Evolutionary conservation across 768 basidiomycete species (phyloP).

Genomic region (Tephrocybe sp.): DNA sequence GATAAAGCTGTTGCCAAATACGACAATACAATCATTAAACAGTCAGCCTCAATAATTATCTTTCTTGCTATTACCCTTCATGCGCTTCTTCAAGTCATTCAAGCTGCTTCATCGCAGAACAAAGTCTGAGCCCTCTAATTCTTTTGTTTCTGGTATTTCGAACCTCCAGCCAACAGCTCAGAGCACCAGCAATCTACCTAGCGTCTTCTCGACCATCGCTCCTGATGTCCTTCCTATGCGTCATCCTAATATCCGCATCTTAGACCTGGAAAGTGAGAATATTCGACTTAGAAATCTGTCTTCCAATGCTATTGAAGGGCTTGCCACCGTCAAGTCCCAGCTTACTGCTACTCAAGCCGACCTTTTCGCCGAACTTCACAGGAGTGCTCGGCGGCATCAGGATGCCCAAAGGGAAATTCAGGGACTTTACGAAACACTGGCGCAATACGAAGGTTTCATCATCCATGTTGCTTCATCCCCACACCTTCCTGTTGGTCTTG

Average conservation of each 20-base stretch:
- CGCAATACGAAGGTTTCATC: slow-evolving; percentile 8
- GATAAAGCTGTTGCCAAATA: slow-evolving; percentile 16
- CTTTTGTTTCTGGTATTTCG: slow-evolving; percentile 20
- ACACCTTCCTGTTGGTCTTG: neutral
- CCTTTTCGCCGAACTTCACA: slow-evolving; percentile 15
- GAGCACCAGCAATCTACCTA: slow-evolving; percentile 18
- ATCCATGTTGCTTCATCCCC: neutral
- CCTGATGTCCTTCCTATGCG: slow-evolving; percentile 1
- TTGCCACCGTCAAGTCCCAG: slow-evolving; percentile 7
- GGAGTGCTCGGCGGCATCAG: slow-evolving; percentile 8
- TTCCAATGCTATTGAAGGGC: slow-evolving; percentile 2
- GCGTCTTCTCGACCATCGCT: slow-evolving; percentile 10
- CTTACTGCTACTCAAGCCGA: slow-evolving; percentile 14
- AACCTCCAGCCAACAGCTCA: slow-evolving; percentile 9
- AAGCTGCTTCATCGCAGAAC: slow-evolving; percentile 44
- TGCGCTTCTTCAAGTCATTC: slow-evolving; percentile 46
- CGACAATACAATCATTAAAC: slow-evolving; percentile 5
- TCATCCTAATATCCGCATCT: slow-evolving; percentile 10
- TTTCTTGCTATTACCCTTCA: slow-evolving; percentile 16
- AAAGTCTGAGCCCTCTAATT: slow-evolving; percentile 42
- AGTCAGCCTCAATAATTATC: slow-evolving; percentile 8
- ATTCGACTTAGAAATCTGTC: slow-evolving; percentile 2
- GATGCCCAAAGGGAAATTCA: slow-evolving; percentile 8
- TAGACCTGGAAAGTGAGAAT: slow-evolving; percentile 14
- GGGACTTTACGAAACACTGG: slow-evolving; percentile 7